Evolutionary conservation across 2,329 filamentous ascomycete species (phyloP), one percentile per base, ranked within the genome.

Genomic region (Ciborinia camelliae): DNA sequence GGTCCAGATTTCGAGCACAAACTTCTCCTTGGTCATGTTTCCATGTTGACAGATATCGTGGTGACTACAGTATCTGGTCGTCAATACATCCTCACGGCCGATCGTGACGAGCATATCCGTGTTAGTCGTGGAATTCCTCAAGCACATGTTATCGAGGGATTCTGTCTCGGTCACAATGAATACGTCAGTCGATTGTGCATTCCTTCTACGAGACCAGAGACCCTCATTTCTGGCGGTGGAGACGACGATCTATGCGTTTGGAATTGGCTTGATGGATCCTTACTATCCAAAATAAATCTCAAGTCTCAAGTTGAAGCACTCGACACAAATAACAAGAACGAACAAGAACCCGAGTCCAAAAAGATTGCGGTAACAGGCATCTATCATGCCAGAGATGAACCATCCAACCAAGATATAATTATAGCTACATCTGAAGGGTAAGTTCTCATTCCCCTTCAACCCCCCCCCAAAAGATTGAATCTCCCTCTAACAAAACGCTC

Each of bases 11-110:
- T 96, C 74, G 88, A 92, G 71, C 86, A 92, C 71, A 85, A 88
- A 45, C 81, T 97, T 0, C 81, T 97, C 9, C 85, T 99, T 0
- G 95, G 95, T 15, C 95, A 99, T 77, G 95, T 99, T 18, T 97
- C 94, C 0, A 90, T 98, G 86, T 85, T 99, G 58, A 97, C 93
- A 1, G 88, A 91, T 72, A 76, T 97, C 60, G 77, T 81, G 2
- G 80, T 86, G 50, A 82, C 84, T 15, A 84, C 86, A 73, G 81
- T 86, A 66, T 63, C 70, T 12, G 76, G 76, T 23, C 81, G 82
- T 62, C 79, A 75, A 59, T 90, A 88, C 71, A 84, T 91, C 55
- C 77, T 91, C 54, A 90, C 87, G 15, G 82, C 85, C 23, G 88
- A 91, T 75, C 81, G 88, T 66, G 88, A 91, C 73, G 87, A 92